Evolutionary conservation across 2,329 filamentous ascomycete genomes (phyloP).

Genomic region (Pezizomycotina sp.): DNA sequence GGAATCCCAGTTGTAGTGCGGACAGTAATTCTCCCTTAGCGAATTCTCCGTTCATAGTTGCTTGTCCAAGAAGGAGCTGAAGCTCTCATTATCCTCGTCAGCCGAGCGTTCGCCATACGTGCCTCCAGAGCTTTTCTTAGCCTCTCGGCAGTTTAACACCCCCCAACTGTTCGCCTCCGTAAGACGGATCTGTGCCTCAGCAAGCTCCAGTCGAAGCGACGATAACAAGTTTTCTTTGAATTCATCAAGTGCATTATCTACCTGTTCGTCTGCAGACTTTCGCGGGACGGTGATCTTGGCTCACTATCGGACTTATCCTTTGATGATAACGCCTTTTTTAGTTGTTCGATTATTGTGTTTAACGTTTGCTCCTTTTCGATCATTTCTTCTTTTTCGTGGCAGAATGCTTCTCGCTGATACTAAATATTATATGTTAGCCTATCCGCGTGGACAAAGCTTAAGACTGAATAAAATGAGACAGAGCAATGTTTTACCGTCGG

Average conservation of each 20-base stretch:
- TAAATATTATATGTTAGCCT: neutral
- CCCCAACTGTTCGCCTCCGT: constrained; percentile 87
- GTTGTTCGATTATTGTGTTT: constrained; percentile 70
- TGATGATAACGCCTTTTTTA: constrained; percentile 78
- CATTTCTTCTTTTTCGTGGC: constrained; percentile 67
- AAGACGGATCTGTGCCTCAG: constrained; percentile 87
- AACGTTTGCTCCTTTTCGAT: constrained; percentile 73
- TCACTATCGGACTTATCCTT: constrained; percentile 35
- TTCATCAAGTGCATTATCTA: constrained; percentile 30
- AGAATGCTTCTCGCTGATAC: constrained; percentile 20
- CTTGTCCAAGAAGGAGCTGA: constrained; percentile 88
- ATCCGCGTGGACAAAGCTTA: neutral
- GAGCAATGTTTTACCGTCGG: constrained; percentile 39
- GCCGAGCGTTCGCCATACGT: constrained; percentile 82
- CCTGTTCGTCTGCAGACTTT: neutral
- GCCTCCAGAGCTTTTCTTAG: constrained; percentile 76
- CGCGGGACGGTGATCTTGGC: neutral
- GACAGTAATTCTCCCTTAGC: constrained; percentile 65
- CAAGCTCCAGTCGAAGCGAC: constrained; percentile 74
- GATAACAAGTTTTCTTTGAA: constrained; percentile 97
- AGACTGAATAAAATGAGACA: constrained; percentile 3
- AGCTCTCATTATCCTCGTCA: constrained; percentile 98
- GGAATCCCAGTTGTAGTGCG: constrained; percentile 27
- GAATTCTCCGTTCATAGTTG: constrained; percentile 89
- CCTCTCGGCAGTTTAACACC: constrained; percentile 75